Evolutionary conservation across 2,329 filamentous ascomycete genomes (phyloP).

Genomic region (Diplodia mutila): DNA sequence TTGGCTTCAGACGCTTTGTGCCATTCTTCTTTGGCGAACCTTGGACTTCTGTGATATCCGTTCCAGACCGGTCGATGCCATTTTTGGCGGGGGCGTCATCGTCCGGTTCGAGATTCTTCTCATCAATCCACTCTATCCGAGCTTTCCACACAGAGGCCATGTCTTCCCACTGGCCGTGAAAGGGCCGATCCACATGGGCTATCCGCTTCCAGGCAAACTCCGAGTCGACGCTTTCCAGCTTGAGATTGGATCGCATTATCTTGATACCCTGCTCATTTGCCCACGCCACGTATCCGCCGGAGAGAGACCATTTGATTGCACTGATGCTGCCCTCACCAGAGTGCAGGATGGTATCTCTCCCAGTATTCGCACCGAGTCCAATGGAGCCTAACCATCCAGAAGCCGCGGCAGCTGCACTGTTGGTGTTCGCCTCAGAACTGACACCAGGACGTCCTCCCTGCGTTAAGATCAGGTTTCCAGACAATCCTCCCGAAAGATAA

Average conservation of each 20-base stretch:
- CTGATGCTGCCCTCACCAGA: constrained; percentile 90
- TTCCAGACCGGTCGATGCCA: constrained; percentile 47
- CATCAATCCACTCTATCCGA: constrained; percentile 89
- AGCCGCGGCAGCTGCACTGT: constrained; percentile 80
- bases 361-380: constrained; percentile 75
- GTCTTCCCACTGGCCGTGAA: constrained; percentile 86
- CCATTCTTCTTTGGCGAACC: constrained; percentile 46
- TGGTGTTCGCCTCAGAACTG: constrained; percentile 83
- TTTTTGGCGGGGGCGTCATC: constrained; percentile 15
- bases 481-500: constrained; percentile 88
- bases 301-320: constrained; percentile 91
- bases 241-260: constrained; percentile 89
- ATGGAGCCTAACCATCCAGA: constrained; percentile 91
- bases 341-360: constrained; percentile 85
- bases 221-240: constrained; percentile 73
- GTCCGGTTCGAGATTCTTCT: constrained; percentile 74
- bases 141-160: constrained; percentile 97
- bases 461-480: constrained; percentile 85
- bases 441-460: constrained; percentile 77
- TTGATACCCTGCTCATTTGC: constrained; percentile 97
- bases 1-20: constrained; percentile 44
- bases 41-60: constrained; percentile 35
- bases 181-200: constrained; percentile 86
- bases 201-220: constrained; percentile 94
- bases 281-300: constrained; percentile 92